Evolutionary conservation across 257 asterid genomes (phyloP), one percentile per base, ranked within the genome.

Genomic region (Eustoma russellianum): DNA sequence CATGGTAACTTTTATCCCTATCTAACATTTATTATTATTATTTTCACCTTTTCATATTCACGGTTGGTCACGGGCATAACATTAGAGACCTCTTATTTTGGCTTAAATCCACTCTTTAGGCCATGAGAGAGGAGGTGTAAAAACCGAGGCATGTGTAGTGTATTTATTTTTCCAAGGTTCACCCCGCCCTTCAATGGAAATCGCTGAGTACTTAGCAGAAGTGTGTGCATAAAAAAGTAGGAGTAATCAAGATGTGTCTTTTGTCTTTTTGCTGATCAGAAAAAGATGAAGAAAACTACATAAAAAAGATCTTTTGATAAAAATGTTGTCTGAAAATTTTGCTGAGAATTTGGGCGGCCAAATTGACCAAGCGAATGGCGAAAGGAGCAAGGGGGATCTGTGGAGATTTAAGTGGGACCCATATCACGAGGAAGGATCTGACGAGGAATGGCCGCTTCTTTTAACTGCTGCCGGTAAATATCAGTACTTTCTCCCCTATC

Each of bases 331-430:
- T 51, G 71, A 65, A 53, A 65, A 60, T 38, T 38, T 5, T 7
- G 66, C 54, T 55, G 73, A 65, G 73, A 66, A 74, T 61, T 59
- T 63, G 70, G 64, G 65, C 66, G 49, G 79, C 67, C 54, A 57
- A 57, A 57, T 48, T 34, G 24, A 48, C 66, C 44, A 52, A 14
- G 60, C 44, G 53, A 52, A 45, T 12, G 38, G 12, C 17, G 52
- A 52, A 33, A 17, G 28, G 38, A 13, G 41, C 33, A 43, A 41
- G 34, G 67, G 17, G 41, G 28, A 52, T 63, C 56, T 14, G 50
- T 53, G 57, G 66, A 62, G 17, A 48, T 10, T 9, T 35, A 47
- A 14, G 43, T 66, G 70, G 77, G 70, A 44, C 77, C 73, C 70
- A 40, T 33, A 53, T 35, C 49, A 56, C 28, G 58, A 58, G 58